phyloP scores from a whole-genome alignment of 176 grass and related monocot species.

The Saccharum spontaneum region DNA sequence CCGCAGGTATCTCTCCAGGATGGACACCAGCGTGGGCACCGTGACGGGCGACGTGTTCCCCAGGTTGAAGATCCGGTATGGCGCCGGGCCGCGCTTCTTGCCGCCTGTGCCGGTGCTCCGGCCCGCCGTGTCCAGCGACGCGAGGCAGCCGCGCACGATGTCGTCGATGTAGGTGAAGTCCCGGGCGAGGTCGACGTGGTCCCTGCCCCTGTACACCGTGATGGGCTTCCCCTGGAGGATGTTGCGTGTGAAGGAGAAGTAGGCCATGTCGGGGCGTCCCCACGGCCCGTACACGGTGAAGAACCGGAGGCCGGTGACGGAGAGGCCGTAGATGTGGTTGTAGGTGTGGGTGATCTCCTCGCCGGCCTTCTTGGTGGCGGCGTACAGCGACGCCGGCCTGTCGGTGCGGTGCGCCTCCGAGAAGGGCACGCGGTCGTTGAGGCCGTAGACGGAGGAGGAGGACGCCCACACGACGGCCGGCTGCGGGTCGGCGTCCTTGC shows the following conservation, averaged over 20 bases:
- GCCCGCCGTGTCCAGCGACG: conserved; percentile 56
- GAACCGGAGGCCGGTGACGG: conserved; percentile 77
- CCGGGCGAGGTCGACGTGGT: conserved; percentile 57
- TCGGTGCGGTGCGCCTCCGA: conserved; percentile 75
- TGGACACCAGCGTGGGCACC: conserved; percentile 50
- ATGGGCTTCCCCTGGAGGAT: conserved; percentile 75
- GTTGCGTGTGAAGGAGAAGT: conserved; percentile 75
- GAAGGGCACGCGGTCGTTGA: conserved; percentile 64
- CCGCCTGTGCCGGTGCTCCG: conserved; percentile 56
- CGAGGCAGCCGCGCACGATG: conserved; percentile 57
- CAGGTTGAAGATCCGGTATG: conserved; percentile 71
- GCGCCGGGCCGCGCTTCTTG: conserved; percentile 51
- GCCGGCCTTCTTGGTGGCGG: conserved; percentile 83
- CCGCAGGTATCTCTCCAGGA: conserved; percentile 59
- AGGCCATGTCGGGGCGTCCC: conserved; percentile 75
- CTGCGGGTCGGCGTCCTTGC: conserved; percentile 74
- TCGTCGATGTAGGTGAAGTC: conserved; percentile 88
- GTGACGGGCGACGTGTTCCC: conserved; percentile 77
- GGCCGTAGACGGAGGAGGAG: conserved; percentile 73
- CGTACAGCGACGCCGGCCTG: conserved; percentile 73
- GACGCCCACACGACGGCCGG: conserved; percentile 79
- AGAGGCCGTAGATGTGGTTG: conserved; percentile 86
- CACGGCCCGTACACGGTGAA: conserved; percentile 81
- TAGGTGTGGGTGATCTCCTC: conserved; percentile 82
- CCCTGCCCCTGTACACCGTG: conserved; percentile 61